Conservation (phyloP, 495 filamentous ascomycete genomes). For the Penicillium verhagenii region DNA sequence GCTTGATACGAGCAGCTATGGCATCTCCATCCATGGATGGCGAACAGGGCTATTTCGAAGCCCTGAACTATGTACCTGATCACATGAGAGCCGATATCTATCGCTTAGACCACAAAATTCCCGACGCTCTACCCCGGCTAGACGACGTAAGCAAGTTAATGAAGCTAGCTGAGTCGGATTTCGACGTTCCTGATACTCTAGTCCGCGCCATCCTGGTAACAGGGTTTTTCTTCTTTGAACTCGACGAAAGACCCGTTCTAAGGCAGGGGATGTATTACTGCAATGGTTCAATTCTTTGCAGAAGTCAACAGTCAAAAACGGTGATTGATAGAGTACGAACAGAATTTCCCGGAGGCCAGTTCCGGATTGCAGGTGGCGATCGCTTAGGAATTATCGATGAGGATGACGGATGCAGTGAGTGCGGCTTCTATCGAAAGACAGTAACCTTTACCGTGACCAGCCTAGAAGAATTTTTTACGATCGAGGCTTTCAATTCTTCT, state of each 20-base stretch:
- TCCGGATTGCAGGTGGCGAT: conserved; percentile 7
- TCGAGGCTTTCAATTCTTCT: conserved; percentile 8
- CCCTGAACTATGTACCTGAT: conserved; percentile 18
- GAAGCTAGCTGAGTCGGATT: conserved; percentile 7
- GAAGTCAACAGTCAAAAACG: conserved; percentile 5
- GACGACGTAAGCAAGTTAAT: conserved; percentile 18
- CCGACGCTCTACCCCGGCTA: conserved; percentile 13
- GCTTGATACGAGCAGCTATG: conserved; percentile 15
- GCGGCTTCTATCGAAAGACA: conserved; percentile 21
- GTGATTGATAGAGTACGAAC: conserved; percentile 11
- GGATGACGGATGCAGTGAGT: conserved; percentile 14
- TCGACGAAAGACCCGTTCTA: conserved; percentile 12
- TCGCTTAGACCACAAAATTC: conserved; percentile 15
- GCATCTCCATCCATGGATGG: conserved; percentile 24
- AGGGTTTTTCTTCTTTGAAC: conserved; percentile 25
- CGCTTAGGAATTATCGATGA: conserved; percentile 11
- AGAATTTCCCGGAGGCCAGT: conserved; percentile 12
- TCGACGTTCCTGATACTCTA: conserved; percentile 15
- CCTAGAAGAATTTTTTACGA: conserved; percentile 14
- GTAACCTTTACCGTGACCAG: conserved; percentile 15
- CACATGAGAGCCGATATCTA: conserved; percentile 12
- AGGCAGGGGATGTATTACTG: conserved; percentile 15
- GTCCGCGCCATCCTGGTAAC: conserved; percentile 16
- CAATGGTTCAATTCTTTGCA: conserved; percentile 10
- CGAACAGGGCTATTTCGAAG: conserved; percentile 19